Base-by-base conservation (phyloP, 371 early-diverging fungal species). In the Mycotypha africana region DNA sequence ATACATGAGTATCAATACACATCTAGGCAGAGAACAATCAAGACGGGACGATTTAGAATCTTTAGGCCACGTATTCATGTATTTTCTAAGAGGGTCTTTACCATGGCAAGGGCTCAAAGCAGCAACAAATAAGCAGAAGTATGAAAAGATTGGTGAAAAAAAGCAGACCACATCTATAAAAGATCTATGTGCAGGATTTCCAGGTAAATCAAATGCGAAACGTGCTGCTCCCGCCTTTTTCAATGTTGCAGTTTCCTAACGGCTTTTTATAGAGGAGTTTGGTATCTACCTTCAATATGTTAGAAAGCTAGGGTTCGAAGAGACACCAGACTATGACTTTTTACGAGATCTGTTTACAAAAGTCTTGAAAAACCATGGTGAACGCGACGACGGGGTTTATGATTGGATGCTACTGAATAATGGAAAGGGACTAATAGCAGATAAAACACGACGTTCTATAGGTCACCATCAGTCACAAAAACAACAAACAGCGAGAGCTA, bases 101-200 rank as follows among this genome's bases (percentile, higher is more conserved):
- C 96, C 96, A 1, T 95, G 96, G 96, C 92, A 93, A 62, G 89
- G 88, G 1, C 66, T 94, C 16, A 90, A 89, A 62, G 95, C 91
- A 5, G 86, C 84, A 23, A 88, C 85, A 31, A 93, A 92, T 70
- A 80, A 84, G 63, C 91, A 92, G 68, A 93, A 93, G 67, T 93
- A 90, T 69, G 88, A 91, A 47, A 87, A 84, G 60, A 94, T 96
- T 56, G 84, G 86, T 19, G 86, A 92, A 53, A 88, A 83, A 69
- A 96, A 96, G 67, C 84, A 88, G 54, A 70, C 70, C 11, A 84
- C 83, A 2, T 52, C 67, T 14, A 74, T 89, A 52, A 78, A 78
- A 53, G 91, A 89, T 35, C 71, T 91, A n/a, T 86, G 88, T 56
- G 80, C 71, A 22, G 81, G 79, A 4, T 85, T 70, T 62, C 91